phyloP scores from a whole-genome alignment of 2,329 filamentous ascomycete species.

The Neodidymelliopsis sp. region DNA sequence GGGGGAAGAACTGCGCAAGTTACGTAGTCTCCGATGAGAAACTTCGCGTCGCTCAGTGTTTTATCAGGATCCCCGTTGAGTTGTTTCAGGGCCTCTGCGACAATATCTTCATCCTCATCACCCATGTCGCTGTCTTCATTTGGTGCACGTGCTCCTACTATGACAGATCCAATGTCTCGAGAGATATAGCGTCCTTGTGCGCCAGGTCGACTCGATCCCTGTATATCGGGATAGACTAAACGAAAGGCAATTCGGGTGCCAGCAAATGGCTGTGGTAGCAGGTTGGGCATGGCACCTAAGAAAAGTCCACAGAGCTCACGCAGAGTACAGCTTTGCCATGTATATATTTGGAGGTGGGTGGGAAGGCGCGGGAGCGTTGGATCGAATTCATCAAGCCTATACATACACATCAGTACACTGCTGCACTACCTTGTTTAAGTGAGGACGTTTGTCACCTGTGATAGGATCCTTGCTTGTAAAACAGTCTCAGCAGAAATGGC shows the following conservation, averaged over 20 bases:
- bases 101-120: slow-evolving; percentile 20
- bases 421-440: not conserved
- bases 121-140: slow-evolving; percentile 27
- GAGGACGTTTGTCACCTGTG: slow-evolving; percentile 64
- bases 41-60: slow-evolving; percentile 77
- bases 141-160: slow-evolving; percentile 64
- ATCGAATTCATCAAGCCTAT: slow-evolving; percentile 73
- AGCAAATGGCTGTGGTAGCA: slow-evolving; percentile 76
- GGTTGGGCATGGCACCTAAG: slow-evolving; percentile 69
- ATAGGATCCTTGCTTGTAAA: slow-evolving; percentile 77
- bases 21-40: slow-evolving; percentile 89
- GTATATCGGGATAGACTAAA: slow-evolving; percentile 81
- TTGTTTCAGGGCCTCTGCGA: slow-evolving; percentile 49
- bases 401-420: not conserved
- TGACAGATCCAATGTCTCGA: slow-evolving; percentile 83
- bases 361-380: slow-evolving; percentile 63
- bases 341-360: slow-evolving; percentile 80
- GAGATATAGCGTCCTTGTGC: slow-evolving; percentile 71
- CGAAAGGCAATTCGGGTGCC: slow-evolving; percentile 89
- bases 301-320: slow-evolving; percentile 82
- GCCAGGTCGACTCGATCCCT: slow-evolving; percentile 51
- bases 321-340: slow-evolving; percentile 83
- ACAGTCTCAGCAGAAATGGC: slow-evolving; percentile 86
- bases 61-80: slow-evolving; percentile 70
- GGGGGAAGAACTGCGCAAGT: slow-evolving; percentile 83